phyloP scores from a whole-genome alignment of 345 rosid species.

The Linum trigynum region DNA sequence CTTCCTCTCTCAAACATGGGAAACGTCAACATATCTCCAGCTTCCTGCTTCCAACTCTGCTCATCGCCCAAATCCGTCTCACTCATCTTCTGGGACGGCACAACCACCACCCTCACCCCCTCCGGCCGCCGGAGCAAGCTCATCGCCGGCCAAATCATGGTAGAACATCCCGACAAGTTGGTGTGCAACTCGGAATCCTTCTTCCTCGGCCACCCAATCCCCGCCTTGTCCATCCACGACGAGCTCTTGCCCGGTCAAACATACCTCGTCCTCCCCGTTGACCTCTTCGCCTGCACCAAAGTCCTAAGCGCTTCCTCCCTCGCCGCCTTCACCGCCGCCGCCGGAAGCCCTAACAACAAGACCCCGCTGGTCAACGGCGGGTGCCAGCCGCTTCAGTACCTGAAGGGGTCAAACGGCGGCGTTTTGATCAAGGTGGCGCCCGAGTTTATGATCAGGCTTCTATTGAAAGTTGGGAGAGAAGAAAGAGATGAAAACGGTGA shows the following conservation, averaged over 20 bases:
- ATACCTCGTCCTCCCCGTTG: constrained; percentile 72
- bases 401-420: constrained; percentile 15
- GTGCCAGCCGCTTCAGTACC: constrained; percentile 15
- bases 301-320: constrained; percentile 53
- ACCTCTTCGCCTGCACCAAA: constrained; percentile 35
- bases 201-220: constrained; percentile 77
- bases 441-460: constrained; percentile 13
- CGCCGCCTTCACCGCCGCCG: constrained; percentile 23
- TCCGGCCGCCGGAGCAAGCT: constrained; percentile 34
- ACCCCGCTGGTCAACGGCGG: constrained; percentile 27
- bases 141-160: constrained; percentile 90
- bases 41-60: constrained; percentile 17
- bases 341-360: constrained; percentile 28
- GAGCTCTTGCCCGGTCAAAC: constrained; percentile 56
- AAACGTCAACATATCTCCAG: constrained; percentile 25
- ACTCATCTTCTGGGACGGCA: constrained; percentile 56
- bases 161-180: constrained; percentile 66
- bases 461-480: constrained; percentile 1
- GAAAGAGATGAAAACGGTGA: not conserved
- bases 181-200: constrained; percentile 84
- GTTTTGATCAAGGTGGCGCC: constrained; percentile 20
- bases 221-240: constrained; percentile 57
- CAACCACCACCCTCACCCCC: constrained; percentile 36
- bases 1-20: constrained; percentile 30
- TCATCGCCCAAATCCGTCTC: constrained; percentile 19